Evolutionary conservation across 345 rosid genomes (phyloP).

Genomic region (Toxicodendron radicans): DNA sequence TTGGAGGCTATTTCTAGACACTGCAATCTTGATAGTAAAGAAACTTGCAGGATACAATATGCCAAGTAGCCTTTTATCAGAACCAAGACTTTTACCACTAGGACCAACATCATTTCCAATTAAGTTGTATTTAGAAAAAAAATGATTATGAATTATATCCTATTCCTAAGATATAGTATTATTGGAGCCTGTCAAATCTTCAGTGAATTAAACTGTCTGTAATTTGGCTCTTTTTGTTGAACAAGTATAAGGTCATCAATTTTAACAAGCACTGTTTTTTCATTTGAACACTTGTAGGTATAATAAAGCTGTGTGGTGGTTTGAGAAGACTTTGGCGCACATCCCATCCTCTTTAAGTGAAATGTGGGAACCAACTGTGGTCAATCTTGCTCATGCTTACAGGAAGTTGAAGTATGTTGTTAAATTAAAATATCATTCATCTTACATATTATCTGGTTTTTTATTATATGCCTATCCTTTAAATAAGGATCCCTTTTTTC

Average conservation of each 20-base stretch:
- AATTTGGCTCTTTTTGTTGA: neutral
- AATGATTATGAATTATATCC: no score
- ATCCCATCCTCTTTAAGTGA: constrained; percentile 70
- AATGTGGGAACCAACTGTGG: constrained; percentile 89
- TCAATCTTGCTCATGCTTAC: constrained; percentile 88
- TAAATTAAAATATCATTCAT: neutral
- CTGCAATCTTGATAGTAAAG: no score
- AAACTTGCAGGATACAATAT: no score
- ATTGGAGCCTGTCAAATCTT: neutral
- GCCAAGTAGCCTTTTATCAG: no score
- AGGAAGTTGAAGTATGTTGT: constrained; percentile 71
- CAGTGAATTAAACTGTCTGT: neutral
- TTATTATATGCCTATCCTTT: neutral
- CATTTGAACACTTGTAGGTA: constrained; percentile 59
- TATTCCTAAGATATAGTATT: neutral
- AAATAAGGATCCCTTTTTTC: neutral
- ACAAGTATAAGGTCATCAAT: neutral
- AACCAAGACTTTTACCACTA: no score
- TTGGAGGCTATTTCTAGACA: no score
- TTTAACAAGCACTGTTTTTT: constrained; percentile 6
- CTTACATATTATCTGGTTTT: neutral
- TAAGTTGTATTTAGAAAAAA: no score
- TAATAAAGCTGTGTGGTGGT: constrained; percentile 78
- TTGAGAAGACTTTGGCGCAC: constrained; percentile 83
- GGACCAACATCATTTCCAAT: no score